Evolutionary conservation across 2,329 filamentous ascomycete species (phyloP).

Genomic region (Aureobasidium sp.): DNA sequence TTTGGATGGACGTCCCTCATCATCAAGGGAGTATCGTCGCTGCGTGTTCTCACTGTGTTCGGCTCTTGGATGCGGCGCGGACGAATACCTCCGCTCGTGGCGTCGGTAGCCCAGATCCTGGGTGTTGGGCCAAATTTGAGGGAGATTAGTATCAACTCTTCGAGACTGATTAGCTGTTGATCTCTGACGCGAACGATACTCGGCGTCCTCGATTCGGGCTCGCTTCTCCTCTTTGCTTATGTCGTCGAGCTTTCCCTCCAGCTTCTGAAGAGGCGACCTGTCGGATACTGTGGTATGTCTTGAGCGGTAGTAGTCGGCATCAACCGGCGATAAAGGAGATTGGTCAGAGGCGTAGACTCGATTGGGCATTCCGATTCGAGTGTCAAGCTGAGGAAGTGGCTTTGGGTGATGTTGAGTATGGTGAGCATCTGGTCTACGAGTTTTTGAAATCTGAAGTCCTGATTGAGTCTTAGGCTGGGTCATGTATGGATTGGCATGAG

Average conservation of each 20-base stretch:
- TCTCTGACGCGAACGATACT: conserved; percentile 61
- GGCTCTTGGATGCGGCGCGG: neutral
- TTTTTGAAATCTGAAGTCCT: conserved; percentile 16
- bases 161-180: conserved; percentile 16
- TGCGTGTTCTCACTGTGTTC: neutral
- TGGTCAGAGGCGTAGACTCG: neutral
- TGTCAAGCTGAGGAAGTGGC: neutral
- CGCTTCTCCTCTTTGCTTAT: conserved; percentile 96
- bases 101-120: neutral
- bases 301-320: neutral
- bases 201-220: conserved; percentile 74
- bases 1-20: neutral
- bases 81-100: conserved; percentile 4
- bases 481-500: neutral
- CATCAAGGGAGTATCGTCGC: neutral
- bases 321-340: neutral
- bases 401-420: neutral
- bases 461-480: conserved; percentile 5
- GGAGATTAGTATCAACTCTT: conserved; percentile 1
- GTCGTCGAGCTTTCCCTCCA: conserved; percentile 83
- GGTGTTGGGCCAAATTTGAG: neutral
- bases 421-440: neutral
- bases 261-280: conserved; percentile 83
- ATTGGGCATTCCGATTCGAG: neutral
- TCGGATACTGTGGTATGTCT: conserved; percentile 60